These are phyloP conservation scores for Fusarium sp. DNA, from an alignment of 2,329 filamentous ascomycete genomes.

Conservation along the genomic window DNA sequence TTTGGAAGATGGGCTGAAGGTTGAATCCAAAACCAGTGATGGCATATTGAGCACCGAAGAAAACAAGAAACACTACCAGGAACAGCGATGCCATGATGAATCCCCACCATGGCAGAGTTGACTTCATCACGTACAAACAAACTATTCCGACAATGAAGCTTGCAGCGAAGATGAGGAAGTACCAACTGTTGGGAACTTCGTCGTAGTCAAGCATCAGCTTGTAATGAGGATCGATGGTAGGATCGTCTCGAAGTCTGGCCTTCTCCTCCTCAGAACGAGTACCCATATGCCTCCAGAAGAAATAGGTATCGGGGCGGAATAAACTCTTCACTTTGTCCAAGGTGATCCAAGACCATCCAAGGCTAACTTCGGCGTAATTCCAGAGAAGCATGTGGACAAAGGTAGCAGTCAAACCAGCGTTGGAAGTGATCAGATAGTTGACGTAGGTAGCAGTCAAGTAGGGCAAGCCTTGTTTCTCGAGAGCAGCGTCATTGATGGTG, in stretches of 20 bases:
- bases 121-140: constrained; percentile 45
- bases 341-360: constrained; percentile 38
- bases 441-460: constrained; percentile 28
- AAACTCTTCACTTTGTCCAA: neutral
- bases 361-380: constrained; percentile 44
- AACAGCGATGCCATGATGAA: constrained; percentile 57
- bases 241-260: constrained; percentile 19
- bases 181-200: constrained; percentile 32
- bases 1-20: constrained; percentile 33
- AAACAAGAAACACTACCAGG: constrained; percentile 54
- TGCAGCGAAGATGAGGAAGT: constrained; percentile 1
- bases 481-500: neutral
- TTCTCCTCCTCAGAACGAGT: constrained; percentile 27
- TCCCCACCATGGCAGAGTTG: constrained; percentile 54
- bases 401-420: constrained; percentile 28
- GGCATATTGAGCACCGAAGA: constrained; percentile 54
- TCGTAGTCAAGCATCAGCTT: constrained; percentile 36
- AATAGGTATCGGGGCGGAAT: constrained; percentile 6
- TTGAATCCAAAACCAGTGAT: constrained; percentile 28
- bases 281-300: constrained; percentile 22
- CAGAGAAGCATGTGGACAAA: constrained; percentile 36
- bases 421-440: constrained; percentile 34
- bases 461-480: constrained; percentile 23
- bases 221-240: constrained; percentile 33
- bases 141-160: constrained; percentile 13